These are phyloP conservation scores for Yamadazyma kitorensis DNA, from an alignment of 805 yeast genomes.

Conservation along the genomic window DNA sequence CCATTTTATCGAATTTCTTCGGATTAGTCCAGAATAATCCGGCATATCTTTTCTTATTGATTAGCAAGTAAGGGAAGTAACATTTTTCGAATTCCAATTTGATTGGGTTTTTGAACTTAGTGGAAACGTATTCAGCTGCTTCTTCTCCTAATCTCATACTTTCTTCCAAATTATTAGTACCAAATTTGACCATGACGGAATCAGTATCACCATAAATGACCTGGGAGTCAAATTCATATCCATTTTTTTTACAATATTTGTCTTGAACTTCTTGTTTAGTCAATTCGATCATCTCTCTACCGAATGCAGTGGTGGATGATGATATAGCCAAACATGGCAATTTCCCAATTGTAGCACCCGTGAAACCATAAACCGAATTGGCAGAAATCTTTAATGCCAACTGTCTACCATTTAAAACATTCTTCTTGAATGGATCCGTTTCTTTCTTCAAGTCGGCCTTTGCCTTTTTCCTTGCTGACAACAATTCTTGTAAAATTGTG, in stretches of 20 bases:
- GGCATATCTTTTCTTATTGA: conserved; percentile 95
- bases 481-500: conserved; percentile 82
- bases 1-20: conserved; percentile 93
- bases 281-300: conserved; percentile 93
- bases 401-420: conserved; percentile 95
- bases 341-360: conserved; percentile 98
- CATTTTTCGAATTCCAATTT: conserved; percentile 96
- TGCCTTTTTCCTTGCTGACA: conserved; percentile 90
- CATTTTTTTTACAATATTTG: conserved; percentile 75
- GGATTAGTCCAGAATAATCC: conserved; percentile 96
- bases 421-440: conserved; percentile 89
- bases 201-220: conserved; percentile 99
- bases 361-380: conserved; percentile 97
- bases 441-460: conserved; percentile 87
- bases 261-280: conserved; percentile 86
- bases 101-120: conserved; percentile 78
- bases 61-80: conserved; percentile 88
- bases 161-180: conserved; percentile 70
- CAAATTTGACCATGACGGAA: conserved; percentile 98
- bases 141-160: conserved; percentile 93
- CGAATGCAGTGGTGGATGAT: conserved; percentile 92
- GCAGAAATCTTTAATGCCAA: conserved; percentile 95
- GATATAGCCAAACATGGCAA: conserved; percentile 96
- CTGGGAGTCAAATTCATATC: conserved; percentile 77
- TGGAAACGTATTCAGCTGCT: conserved; percentile 87